Evolutionary conservation across 2,329 filamentous ascomycete species (phyloP), one percentile per base, ranked within the genome.

Genomic region (Colletotrichum tabaci): DNA sequence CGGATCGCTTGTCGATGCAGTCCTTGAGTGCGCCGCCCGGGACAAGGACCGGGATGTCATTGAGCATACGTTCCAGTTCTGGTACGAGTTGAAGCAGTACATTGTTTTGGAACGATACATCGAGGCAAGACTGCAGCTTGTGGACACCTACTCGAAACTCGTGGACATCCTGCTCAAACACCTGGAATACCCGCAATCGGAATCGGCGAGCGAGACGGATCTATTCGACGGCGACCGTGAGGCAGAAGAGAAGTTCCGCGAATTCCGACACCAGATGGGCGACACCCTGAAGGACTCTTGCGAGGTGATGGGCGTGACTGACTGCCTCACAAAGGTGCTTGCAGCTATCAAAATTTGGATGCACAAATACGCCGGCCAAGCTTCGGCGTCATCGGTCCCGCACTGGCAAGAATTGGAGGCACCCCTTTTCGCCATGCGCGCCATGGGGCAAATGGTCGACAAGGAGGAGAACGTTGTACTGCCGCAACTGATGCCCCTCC

Each of bases 61-160:
- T 74, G 94, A 94, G 65, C 91, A 96, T 77, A 99, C 97, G 0
- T 99, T 99, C 83, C 91, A 91, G 75, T 98, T 99, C 84, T 99
- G 96, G 96, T 98, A 97, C 80, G 96, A 99, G 79, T 88, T 99
- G 57, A 99, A 99, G 86, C 95, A 98, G 80, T 98, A 97, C 80
- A 87, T 99, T 58, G 95, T 95, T 2, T 83, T 99, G 64, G 96
- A 98, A 46, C 92, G 92, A 75, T 99, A 98, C 80, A 93, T 94
- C 62, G 89, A 95, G 77, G 93, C 95, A 50, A 91, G 95, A 62
- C 82, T 94, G 74, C 88, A 93, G 76, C 89, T 94, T 66, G 87
- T 94, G 46, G 94, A 97, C 75, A 85, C 98, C 57, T 99, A 94
- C 82, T 93, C 94, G 2, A 93, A 93, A 79, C 87, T 99, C 49